Base-by-base conservation (phyloP, 805 yeast genomes). In the Ogataea philodendri region DNA sequence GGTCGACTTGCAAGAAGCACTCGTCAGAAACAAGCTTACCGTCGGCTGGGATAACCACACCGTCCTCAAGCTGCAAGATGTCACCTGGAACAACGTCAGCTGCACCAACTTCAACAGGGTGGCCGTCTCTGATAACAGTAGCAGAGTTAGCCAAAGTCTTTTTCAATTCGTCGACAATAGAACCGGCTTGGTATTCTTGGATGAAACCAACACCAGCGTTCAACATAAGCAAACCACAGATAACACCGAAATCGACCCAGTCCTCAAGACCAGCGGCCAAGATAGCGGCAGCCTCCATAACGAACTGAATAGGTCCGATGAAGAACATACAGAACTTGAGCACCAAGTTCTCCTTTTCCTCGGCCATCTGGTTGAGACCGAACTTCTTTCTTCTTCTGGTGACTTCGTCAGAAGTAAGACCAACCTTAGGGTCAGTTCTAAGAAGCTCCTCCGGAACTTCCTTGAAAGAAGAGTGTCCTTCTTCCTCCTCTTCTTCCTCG, bases 231-330 rank as follows among this genome's bases (percentile, higher is more conserved):
- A 88, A 70, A 69, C 83, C 96, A 67, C 85, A 79, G 63, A 88
- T 88, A 65, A 88, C 97, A 79, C 97, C 96, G 74, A 88, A 88
- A 78, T 88, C 96, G 61, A 88, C 96, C 96, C 96, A 88, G 73
- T 89, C 96, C 72, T 86, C 86, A 57, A 86, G 75, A 81, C 95
- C 96, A 51, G 95, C 95, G 61, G 96, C 95, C 66, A 86, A 72
- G 49, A 86, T 76, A 55, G 96, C 95, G 59, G 96, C 96, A 60
- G 90, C 94, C 72, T 86, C 95, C 96, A 86, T 86, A 62, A 86
- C 95, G 80, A 87, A 86, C 72, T 87, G 96, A 65, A 86, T 86
- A 52, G 96, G 96, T 70, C 96, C 96, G 50, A 86, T 82, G 67
- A 86, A 86, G 76, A 85, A 86, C 83, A 77, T 75, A 57, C 81